Base-by-base conservation (phyloP, 495 filamentous ascomycete species). In the Penicillium maclennaniae region DNA sequence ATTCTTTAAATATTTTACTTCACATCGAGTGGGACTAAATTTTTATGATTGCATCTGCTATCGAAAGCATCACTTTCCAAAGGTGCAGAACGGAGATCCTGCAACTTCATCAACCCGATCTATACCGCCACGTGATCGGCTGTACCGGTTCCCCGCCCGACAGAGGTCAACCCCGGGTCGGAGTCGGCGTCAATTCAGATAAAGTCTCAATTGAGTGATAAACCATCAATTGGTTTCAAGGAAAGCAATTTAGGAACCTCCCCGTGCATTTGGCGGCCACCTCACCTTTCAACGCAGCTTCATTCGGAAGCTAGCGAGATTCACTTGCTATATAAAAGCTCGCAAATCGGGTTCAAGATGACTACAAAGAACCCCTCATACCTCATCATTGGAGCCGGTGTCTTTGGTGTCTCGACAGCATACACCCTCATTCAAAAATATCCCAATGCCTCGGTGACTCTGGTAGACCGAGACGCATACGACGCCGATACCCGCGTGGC, bases 361-460 rank as follows among this genome's bases (percentile, higher is more conserved):
- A 21, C 55, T 25, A 9, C 58, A 48, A 53, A 26, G 37, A 54
- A 68, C 54, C 38, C 62, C 26, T 78, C 79, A 36, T 81, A 79
- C 60, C 66, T 86, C 45, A 83, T 87, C 47, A 68, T 87, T 46
- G 85, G 85, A 38, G 77, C 79, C 16, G 85, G 85, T 20, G 80
- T 84, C 47, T 87, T 87, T 60, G 85, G 85, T 17, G 80, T 79
- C 3, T 80, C 79, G 6, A 87, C 85, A 4, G 85, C 84, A 20
- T 77, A 79, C n/a, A 70, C 83, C 56, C 75, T 87, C 5, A 76
- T 75, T 56, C 69, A 69, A 39, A 67, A 65, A 39, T 74, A 77
- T 59, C 78, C 81, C 25, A 55, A 68, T 56, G 72, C 79, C 2
- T 69, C 67, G 3, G 65, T 86, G n/a, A 79, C 72, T 1, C 69